phyloP scores from a whole-genome alignment of 495 filamentous ascomycete species.

The Bacidia gigantensis region DNA sequence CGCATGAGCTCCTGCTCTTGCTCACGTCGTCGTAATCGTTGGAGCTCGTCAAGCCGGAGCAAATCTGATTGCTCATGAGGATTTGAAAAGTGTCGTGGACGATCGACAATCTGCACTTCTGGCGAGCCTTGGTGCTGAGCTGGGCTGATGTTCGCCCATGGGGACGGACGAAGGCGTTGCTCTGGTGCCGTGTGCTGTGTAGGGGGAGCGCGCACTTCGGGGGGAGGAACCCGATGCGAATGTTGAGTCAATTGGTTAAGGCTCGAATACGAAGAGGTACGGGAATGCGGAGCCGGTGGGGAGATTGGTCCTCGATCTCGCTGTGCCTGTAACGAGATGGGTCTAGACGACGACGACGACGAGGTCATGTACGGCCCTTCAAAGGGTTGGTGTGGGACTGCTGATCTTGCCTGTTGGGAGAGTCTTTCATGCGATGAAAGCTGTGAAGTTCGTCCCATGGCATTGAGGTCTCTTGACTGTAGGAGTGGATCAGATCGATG shows the following conservation, averaged over 20 bases:
- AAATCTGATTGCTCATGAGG: background rate
- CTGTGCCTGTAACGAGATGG: conserved; percentile 6
- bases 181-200: background rate
- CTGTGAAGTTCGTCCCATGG: conserved; percentile 3
- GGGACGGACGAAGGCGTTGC: background rate
- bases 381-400: conserved; percentile 9
- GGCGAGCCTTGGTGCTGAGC: background rate
- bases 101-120: background rate
- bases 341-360: background rate
- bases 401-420: conserved; percentile 8
- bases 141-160: background rate
- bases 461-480: conserved; percentile 5
- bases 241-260: conserved; percentile 1
- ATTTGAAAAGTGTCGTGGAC: background rate
- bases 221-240: background rate
- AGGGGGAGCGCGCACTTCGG: background rate
- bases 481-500: conserved; percentile 7
- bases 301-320: conserved; percentile 6
- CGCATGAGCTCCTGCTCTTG: background rate
- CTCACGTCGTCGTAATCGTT: background rate
- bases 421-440: conserved; percentile 2
- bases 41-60: background rate
- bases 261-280: conserved; percentile 14
- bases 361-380: conserved; percentile 2
- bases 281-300: conserved; percentile 14